Base-by-base conservation (phyloP, 2,329 filamentous ascomycete genomes). In the Colletotrichum endophyticum region DNA sequence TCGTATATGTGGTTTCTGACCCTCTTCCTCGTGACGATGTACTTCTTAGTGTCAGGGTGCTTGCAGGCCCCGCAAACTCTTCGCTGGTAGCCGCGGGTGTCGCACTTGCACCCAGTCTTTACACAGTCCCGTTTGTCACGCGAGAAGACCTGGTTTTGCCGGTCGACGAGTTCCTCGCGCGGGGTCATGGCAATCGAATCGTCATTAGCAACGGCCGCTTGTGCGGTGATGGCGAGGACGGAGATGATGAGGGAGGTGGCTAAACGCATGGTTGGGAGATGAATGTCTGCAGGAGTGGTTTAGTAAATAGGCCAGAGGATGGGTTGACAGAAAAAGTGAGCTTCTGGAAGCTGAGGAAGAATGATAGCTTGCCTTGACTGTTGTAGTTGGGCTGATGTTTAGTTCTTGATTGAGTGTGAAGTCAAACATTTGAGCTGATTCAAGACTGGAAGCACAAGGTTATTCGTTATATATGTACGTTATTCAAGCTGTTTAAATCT, bases 1-100 rank as follows among this genome's bases (percentile, higher is more conserved):
- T 80, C 80, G 56, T 78, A 81, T 30, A 81, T 79, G 77, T 80
- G 76, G 66, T 73, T 78, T 34, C 9, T 36, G 28, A 77, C 71
- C 13, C 80, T 69, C 79, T 81, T 80, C 15, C 59, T 72, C 19
- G 78, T 79, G 68, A 80, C 72, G 39, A 78, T 72, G 28, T 70
- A 79, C 12, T 39, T 62, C 53, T 70, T 73, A 49, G 73, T 73
- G 70, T 73, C 63, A 59, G 44, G 62, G 78, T 79, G 79, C 28
- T 73, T 73, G 74, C 80, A 81, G 78, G 78, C 78, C 71, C 80
- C 80, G 68, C 79, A 81, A 57, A 76, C 76, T 12, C 74, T 78
- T 62, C 78, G 66, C 77, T 80, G 80, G 53, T 74, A 72, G 13
- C 76, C 75, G 49, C 78, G 76, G 69, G 72, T 79, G 64, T 79